Percentiles rank a stretch among this genome's conserved stretches.
phyloP scores from a whole-genome alignment of 192 early-diverging fungal genomes.

The Phlyctochytrium bullatum region DNA sequence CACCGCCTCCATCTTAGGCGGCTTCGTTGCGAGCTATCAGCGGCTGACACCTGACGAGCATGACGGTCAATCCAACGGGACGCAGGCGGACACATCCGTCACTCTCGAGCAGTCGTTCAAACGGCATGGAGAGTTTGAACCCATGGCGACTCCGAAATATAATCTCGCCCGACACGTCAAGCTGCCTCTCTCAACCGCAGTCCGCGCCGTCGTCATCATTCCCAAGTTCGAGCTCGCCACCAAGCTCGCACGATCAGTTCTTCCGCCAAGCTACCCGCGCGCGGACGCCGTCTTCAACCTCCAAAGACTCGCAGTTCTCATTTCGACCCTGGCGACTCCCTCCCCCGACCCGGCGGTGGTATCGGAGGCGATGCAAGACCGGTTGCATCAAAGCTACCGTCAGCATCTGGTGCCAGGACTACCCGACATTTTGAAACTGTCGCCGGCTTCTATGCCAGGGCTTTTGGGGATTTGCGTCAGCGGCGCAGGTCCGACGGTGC shows the following conservation, averaged over 20 bases:
- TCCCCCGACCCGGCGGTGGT: slow-evolving; percentile 67
- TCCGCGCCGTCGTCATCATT: slow-evolving; percentile 43
- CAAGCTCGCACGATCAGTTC: slow-evolving; percentile 80
- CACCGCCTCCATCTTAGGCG: slow-evolving; percentile 88
- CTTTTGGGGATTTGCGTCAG: slow-evolving; percentile 90
- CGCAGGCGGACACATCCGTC: neutral
- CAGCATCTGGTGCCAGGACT: slow-evolving; percentile 93
- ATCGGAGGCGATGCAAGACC: slow-evolving; percentile 91
- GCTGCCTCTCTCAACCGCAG: slow-evolving; percentile 23
- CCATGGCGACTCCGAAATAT: slow-evolving; percentile 10
- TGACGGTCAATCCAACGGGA: neutral
- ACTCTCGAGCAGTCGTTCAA: slow-evolving; percentile 1
- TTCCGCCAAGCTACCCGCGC: slow-evolving; percentile 74
- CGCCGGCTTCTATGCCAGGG: slow-evolving; percentile 74
- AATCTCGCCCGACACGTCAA: slow-evolving; percentile 31
- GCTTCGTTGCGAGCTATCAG: slow-evolving; percentile 88
- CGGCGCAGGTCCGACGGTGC: slow-evolving; percentile 95
- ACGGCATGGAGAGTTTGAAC: neutral
- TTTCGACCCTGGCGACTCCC: slow-evolving; percentile 66
- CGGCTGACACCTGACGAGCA: slow-evolving; percentile 33
- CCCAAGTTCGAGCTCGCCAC: slow-evolving; percentile 95
- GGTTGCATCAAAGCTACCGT: slow-evolving; percentile 95
- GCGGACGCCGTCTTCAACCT: slow-evolving; percentile 93
- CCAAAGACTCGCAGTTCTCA: slow-evolving; percentile 90
- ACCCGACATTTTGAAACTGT: slow-evolving; percentile 74